Conservation (phyloP, 768 basidiomycete genomes). For the Agrocybe praecox region DNA sequence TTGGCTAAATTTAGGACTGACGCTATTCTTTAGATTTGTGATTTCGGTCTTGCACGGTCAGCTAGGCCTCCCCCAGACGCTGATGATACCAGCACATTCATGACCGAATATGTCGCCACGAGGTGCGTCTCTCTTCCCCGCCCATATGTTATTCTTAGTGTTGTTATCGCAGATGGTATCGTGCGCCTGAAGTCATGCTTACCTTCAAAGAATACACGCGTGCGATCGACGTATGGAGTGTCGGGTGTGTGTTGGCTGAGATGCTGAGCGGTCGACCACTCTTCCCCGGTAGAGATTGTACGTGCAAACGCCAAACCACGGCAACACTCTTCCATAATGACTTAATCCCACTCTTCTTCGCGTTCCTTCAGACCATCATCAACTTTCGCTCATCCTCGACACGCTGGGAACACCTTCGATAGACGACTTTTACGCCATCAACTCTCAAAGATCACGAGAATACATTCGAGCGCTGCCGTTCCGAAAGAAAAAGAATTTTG, state of each 20-base stretch:
- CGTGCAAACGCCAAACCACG: constrained; percentile 24
- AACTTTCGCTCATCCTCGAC: constrained; percentile 90
- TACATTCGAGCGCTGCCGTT: constrained; percentile 91
- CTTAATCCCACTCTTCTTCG: constrained; percentile 11
- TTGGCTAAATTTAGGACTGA: not conserved
- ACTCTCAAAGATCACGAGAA: constrained; percentile 74
- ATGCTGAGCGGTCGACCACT: constrained; percentile 91
- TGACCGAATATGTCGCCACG: constrained; percentile 96
- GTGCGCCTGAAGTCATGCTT: constrained; percentile 97
- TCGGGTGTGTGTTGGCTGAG: constrained; percentile 87
- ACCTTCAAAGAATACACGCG: constrained; percentile 96
- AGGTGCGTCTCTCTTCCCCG: constrained; percentile 44
- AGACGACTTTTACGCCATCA: constrained; percentile 95
- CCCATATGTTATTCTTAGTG: not conserved
- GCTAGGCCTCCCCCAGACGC: constrained; percentile 74
- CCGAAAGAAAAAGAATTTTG: constrained; percentile 75
- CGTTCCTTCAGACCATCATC: constrained; percentile 77
- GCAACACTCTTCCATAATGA: not conserved
- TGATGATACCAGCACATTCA: constrained; percentile 79
- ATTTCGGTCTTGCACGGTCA: constrained; percentile 86
- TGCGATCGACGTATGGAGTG: constrained; percentile 87
- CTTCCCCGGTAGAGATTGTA: constrained; percentile 95
- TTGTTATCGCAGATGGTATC: constrained; percentile 74
- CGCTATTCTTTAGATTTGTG: constrained; percentile 60
- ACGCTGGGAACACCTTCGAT: constrained; percentile 90